phyloP scores from a whole-genome alignment of 306 rosid genomes.

The Cyclanthera cordifolia region DNA sequence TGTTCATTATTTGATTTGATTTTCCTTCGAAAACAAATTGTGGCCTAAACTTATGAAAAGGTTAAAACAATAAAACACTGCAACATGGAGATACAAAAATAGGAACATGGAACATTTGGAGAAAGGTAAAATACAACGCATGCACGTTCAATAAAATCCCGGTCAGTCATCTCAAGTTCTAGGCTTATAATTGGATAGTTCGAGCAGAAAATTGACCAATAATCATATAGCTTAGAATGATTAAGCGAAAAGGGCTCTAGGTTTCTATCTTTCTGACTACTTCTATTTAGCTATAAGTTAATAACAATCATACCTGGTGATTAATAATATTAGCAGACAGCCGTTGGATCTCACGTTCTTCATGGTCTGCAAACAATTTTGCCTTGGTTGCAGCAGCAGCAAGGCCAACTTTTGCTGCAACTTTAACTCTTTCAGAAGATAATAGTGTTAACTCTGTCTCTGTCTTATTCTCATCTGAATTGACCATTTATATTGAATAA shows the following conservation, averaged over 20 bases:
- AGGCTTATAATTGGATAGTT: neutral
- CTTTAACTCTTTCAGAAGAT: slow-evolving; percentile 66
- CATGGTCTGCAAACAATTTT: slow-evolving; percentile 90
- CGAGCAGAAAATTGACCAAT: neutral
- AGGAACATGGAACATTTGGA: neutral
- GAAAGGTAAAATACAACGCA: neutral
- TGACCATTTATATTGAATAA: slow-evolving; percentile 10
- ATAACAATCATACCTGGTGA: slow-evolving; percentile 60
- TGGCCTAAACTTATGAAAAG: neutral
- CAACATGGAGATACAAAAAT: neutral
- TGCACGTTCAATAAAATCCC: neutral
- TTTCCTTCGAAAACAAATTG: neutral
- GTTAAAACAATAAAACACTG: neutral
- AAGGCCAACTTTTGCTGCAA: slow-evolving; percentile 85
- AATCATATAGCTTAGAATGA: neutral
- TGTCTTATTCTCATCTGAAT: slow-evolving; percentile 55
- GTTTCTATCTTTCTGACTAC: neutral
- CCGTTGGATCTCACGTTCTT: slow-evolving; percentile 99
- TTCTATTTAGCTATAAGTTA: neutral
- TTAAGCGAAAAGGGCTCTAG: neutral
- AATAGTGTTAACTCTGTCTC: slow-evolving; percentile 43
- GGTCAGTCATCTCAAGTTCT: no score
- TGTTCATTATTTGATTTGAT: neutral
- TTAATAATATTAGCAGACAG: slow-evolving; percentile 82
- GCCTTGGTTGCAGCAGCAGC: slow-evolving; percentile 98